These are phyloP conservation scores for Ogataea zsoltii DNA, from an alignment of 805 yeast genomes.

Conservation along the genomic window DNA sequence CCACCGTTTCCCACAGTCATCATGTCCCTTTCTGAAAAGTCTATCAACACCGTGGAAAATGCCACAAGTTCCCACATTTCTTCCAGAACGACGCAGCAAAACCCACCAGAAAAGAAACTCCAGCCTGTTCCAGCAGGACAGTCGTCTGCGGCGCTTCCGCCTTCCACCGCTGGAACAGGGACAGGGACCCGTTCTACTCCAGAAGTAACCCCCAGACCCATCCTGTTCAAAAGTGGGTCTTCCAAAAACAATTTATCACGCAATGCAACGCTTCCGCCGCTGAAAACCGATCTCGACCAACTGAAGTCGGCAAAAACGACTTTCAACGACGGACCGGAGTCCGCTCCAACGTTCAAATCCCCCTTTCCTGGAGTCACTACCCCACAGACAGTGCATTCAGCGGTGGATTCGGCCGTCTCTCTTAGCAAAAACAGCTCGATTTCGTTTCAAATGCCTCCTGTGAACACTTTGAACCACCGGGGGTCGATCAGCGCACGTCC, in stretches of 20 bases:
- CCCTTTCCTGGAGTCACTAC: neutral
- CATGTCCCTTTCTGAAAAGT: conserved; percentile 23
- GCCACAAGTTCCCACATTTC: neutral
- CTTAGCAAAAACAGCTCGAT: conserved; percentile 33
- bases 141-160: too few species aligned
- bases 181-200: neutral
- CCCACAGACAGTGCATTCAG: neutral
- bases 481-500: conserved; percentile 61
- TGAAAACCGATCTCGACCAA: conserved; percentile 20
- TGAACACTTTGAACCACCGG: conserved; percentile 45
- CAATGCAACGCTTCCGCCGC: conserved; percentile 24
- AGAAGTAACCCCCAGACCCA: conserved; percentile 22
- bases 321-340: neutral
- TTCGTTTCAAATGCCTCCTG: conserved; percentile 49
- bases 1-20: neutral
- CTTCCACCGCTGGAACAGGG: too few species aligned
- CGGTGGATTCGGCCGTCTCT: conserved; percentile 15
- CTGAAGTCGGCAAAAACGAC: neutral
- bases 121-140: too few species aligned
- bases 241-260: conserved; percentile 14
- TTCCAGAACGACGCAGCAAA: neutral
- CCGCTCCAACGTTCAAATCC: conserved; percentile 2
- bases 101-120: neutral
- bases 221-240: conserved; percentile 19
- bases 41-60: conserved; percentile 17